Evolutionary conservation across 176 grass and related monocot genomes (phyloP).

Genomic region (Oryza glaberrima): DNA sequence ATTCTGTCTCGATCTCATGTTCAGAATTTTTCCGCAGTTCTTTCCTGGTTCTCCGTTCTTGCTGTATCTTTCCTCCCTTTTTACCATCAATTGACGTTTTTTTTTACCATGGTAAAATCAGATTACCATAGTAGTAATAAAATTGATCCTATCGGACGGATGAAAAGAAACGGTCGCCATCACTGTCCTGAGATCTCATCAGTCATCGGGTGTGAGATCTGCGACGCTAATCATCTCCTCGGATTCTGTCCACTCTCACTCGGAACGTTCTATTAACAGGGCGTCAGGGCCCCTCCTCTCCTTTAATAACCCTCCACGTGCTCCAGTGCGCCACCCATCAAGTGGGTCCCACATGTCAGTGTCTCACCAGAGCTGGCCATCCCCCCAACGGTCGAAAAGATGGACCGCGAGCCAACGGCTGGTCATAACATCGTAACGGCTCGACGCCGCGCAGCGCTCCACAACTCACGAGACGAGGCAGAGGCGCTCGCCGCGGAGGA

Average conservation of each 20-base stretch:
- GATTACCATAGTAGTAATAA: background rate
- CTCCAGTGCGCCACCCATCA: background rate
- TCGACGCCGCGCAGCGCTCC: constrained; percentile 10
- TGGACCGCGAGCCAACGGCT: constrained; percentile 34
- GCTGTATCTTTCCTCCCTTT: too few species aligned
- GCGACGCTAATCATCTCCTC: background rate
- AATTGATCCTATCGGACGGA: background rate
- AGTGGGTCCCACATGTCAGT: background rate
- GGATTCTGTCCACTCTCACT: background rate
- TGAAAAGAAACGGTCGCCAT: background rate
- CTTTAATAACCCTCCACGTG: constrained; percentile 8
- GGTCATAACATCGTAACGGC: constrained; percentile 40
- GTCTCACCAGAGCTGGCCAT: background rate
- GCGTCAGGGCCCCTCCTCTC: too few species aligned
- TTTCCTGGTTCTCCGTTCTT: background rate
- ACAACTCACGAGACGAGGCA: constrained; percentile 20
- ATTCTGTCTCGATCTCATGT: background rate
- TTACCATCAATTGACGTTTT: too few species aligned
- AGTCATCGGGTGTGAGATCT: background rate
- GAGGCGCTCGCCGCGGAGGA: background rate
- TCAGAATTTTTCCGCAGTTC: background rate
- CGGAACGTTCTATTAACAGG: constrained; percentile 32
- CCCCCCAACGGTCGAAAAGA: constrained; percentile 60
- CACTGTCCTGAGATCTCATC: background rate
- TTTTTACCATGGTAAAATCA: background rate